Evolutionary conservation across 371 early-diverging fungal genomes (phyloP).

Genomic region (Mortierella sp.): DNA sequence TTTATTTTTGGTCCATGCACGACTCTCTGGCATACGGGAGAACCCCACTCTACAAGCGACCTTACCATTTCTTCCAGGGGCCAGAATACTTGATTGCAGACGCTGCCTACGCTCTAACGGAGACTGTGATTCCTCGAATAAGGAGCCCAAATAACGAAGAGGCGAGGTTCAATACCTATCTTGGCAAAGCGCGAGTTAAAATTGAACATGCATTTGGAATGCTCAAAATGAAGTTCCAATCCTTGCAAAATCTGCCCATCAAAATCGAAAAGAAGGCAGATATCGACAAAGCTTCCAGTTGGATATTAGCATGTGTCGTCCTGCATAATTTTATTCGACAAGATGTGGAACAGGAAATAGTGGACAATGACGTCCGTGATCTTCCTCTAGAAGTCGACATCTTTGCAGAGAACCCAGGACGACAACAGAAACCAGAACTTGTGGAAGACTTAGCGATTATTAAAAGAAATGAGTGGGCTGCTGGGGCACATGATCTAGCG

Average conservation of each 20-base stretch:
- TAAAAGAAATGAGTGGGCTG: no score
- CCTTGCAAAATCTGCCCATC: neutral
- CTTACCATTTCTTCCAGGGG: neutral
- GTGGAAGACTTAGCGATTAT: no score
- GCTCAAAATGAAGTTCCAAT: constrained; percentile 16
- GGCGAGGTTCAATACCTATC: neutral
- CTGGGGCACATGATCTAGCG: no score
- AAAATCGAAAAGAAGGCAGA: neutral
- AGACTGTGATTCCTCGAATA: neutral
- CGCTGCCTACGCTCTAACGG: neutral
- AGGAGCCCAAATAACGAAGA: neutral
- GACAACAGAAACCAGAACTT: no score
- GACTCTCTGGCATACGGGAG: constrained; percentile 10
- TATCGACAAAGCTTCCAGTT: neutral
- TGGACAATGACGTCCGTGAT: neutral
- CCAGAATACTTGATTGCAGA: constrained; percentile 1
- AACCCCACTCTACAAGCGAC: neutral
- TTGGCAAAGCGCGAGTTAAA: constrained; percentile 1
- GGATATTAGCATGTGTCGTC: constrained; percentile 11
- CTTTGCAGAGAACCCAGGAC: no score
- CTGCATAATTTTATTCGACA: neutral
- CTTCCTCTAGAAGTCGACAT: neutral
- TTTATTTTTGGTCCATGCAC: constrained; percentile 5
- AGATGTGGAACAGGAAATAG: neutral
- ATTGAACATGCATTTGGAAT: constrained; percentile 22